Conservation (phyloP, 2,329 filamentous ascomycete genomes). For the Fusarium concolor region DNA sequence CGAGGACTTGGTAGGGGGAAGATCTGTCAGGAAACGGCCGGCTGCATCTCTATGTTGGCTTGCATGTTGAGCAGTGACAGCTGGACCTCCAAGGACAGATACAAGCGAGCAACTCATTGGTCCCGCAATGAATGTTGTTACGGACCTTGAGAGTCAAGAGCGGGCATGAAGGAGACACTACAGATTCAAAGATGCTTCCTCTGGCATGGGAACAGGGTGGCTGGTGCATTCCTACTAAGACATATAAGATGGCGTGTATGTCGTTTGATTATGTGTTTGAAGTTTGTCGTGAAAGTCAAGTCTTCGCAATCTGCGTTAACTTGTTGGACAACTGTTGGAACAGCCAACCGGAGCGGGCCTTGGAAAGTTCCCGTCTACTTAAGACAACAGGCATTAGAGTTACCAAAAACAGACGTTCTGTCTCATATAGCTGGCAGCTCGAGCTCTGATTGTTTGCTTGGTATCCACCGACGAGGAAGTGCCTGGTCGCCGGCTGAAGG, state of each 20-base stretch:
- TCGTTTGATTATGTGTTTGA: neutral
- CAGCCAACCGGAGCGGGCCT: slow-evolving; percentile 34
- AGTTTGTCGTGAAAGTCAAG: neutral
- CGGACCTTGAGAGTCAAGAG: slow-evolving; percentile 1
- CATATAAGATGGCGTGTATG: neutral
- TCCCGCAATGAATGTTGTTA: neutral
- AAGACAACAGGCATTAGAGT: slow-evolving; percentile 3
- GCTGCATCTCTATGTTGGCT: slow-evolving; percentile 18
- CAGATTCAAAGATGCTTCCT: neutral
- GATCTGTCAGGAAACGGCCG: slow-evolving; percentile 29
- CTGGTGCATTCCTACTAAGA: neutral
- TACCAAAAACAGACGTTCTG: slow-evolving; percentile 25
- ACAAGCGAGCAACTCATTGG: neutral
- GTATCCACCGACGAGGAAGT: slow-evolving; percentile 24
- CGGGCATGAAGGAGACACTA: neutral
- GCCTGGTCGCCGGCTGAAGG: slow-evolving; percentile 7
- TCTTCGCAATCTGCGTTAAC: slow-evolving; percentile 2
- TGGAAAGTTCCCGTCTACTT: slow-evolving; percentile 15
- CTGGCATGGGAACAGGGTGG: neutral
- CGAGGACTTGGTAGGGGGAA: slow-evolving; percentile 14
- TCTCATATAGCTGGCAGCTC: slow-evolving; percentile 24
- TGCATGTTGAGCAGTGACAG: neutral
- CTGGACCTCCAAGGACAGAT: neutral
- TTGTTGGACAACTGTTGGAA: slow-evolving; percentile 2
- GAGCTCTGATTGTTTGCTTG: slow-evolving; percentile 22